Evolutionary conservation across 2,329 filamentous ascomycete species (phyloP), one percentile per base, ranked within the genome.

Genomic region (Aspergillus sp.): DNA sequence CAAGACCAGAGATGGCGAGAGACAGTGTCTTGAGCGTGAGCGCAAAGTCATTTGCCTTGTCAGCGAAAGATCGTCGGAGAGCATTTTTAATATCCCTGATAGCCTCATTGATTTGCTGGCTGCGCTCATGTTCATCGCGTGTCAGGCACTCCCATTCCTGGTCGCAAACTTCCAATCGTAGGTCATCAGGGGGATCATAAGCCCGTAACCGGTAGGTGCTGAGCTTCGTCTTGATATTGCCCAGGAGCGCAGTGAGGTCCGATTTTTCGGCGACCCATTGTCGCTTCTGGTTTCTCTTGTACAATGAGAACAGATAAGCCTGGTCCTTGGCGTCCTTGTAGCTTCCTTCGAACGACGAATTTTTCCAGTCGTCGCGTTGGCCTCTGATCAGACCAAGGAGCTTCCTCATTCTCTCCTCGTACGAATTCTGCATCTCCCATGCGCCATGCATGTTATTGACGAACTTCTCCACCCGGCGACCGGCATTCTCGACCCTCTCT

Each of bases 381-480:
- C 72, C 72, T 15, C 72, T 69, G 47, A 96, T 86, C 42, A 78
- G 72, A 45, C 76, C 71, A 42, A 96, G 68, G 25, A 98, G 70
- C 45, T 79, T 84, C 36, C 77, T 76, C 84, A 96, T 93, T 39
- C 91, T 77, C 52, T 82, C 74, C 68, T 98, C 91, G 56, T 89
- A 98, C 17, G 82, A 84, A 55, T 86, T 93, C 62, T 98, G 88
- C 91, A 98, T 98, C 63, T 95, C 89, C 91, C 91, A 98, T 6
- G 91, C 89, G 14, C 91, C 91, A 56, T 95, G 86, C 91, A 98
- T 96, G 59, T 91, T 96, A 56, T 85, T 86, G 48, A 98, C 84
- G 53, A 98, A 98, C 63, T 98, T 98, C 66, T 98, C 91, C 4
- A 98, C 91, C 46, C 91, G 77, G 40, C 91, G 77, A 4, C 91